Evolutionary conservation across 2,329 filamentous ascomycete species (phyloP), one percentile per base, ranked within the genome.

Genomic region (Alternaria sp.): DNA sequence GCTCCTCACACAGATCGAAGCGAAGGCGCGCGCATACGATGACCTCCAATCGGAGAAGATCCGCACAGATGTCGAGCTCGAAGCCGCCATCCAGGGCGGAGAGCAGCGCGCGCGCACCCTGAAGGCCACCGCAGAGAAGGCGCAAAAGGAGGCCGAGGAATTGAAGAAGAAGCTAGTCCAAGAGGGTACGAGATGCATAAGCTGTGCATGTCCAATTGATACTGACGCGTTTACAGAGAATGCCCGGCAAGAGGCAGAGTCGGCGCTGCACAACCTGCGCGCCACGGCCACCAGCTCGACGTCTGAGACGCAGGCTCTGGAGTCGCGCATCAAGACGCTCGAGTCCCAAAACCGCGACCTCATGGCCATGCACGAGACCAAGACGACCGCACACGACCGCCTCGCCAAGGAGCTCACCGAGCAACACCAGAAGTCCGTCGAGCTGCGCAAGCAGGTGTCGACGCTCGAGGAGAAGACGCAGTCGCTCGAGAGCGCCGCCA

Each of bases 261-360:
- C 91, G 51, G 93, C 98, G 77, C 86, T 98, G 1, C 90, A 94
- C 72, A 83, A 87, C 11, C 84, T 96, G 62, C 94, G 92, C 72
- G 89, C 92, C 0, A 91, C 91, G 5, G 90, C 89, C 20, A 89
- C 90, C 1, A 90, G 81, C 53, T 91, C 93, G 3, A 88, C 91
- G 63, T 89, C 90, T 28, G 91, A 94, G 73, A 87, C 92, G 62
- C 90, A 92, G 72, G 88, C 89, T 3, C 86, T 99, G 14, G 90
- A 92, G 73, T 89, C 92, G 63, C 94, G 95, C 71, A 93, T 99
- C 73, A 85, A 90, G 53, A 92, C 93, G 0, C 88, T 99, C 3
- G 94, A 99, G 80, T 90, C 92, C 0, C 96, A 95, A 7, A 98
- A 97, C 77, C 91, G 96, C 65, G 95, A 97, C 68, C 95, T 94